These are phyloP conservation scores for Trichoderma asperelloides DNA, from an alignment of 495 filamentous ascomycete species.

Conservation along the genomic window DNA sequence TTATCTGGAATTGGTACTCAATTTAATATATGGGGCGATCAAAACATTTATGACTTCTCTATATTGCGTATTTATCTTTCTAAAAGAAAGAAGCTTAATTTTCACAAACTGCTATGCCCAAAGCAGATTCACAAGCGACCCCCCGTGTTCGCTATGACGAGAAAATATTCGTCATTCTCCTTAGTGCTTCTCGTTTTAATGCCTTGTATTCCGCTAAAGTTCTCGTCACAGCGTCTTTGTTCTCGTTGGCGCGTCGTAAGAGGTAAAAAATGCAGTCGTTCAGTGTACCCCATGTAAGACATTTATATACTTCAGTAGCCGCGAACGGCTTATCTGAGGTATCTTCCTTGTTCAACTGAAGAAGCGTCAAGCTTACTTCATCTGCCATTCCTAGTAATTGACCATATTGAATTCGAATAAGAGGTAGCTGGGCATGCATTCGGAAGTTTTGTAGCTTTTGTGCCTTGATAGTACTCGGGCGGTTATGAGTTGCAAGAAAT, in stretches of 20 bases:
- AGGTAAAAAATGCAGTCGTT: slow-evolving; percentile 91
- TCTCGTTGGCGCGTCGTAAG: slow-evolving; percentile 77
- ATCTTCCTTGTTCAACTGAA: slow-evolving; percentile 39
- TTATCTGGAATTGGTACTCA: too few species aligned
- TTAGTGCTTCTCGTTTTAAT: slow-evolving; percentile 59
- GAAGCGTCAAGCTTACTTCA: slow-evolving; percentile 78
- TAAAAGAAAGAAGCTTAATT: too few species aligned
- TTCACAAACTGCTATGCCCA: too few species aligned
- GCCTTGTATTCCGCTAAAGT: slow-evolving; percentile 67
- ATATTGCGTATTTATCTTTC: too few species aligned
- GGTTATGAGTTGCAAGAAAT: not conserved
- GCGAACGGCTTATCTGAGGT: not conserved
- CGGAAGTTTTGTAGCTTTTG: not conserved
- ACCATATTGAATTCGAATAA: slow-evolving; percentile 18
- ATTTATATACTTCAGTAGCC: slow-evolving; percentile 56
- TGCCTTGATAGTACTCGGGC: not conserved
- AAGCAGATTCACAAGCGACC: too few species aligned
- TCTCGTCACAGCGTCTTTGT: slow-evolving; percentile 74
- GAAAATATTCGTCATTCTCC: slow-evolving; percentile 42
- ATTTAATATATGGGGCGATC: too few species aligned
- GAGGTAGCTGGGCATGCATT: not conserved
- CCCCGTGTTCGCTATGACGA: slow-evolving; percentile 5
- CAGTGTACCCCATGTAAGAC: slow-evolving; percentile 82
- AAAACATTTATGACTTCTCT: too few species aligned
- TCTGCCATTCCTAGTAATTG: slow-evolving; percentile 97